Percentiles rank a stretch among this genome's conserved stretches.
Evolutionary conservation across 2,329 filamentous ascomycete genomes (phyloP).

Genomic region (Coniochaeta ligniaria): DNA sequence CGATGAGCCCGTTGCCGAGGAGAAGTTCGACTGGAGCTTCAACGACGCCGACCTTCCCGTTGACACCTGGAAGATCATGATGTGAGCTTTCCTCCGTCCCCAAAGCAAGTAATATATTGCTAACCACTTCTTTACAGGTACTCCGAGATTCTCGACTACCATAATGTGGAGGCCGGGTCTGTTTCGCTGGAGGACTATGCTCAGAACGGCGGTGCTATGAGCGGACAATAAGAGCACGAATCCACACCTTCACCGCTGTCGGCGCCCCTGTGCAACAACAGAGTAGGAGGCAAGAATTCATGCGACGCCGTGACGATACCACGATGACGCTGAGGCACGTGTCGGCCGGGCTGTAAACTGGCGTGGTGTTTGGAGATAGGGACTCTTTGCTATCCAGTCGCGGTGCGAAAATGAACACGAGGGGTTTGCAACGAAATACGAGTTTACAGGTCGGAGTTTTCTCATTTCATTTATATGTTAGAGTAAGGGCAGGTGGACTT

Average conservation of each 20-base stretch:
- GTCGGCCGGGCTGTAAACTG: not conserved
- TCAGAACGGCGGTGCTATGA: slow-evolving; percentile 9
- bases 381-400: not conserved
- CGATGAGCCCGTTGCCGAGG: slow-evolving; percentile 89
- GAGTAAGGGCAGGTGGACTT: not conserved
- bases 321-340: slow-evolving; percentile 1
- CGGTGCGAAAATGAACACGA: not conserved
- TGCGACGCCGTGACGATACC: slow-evolving; percentile 6
- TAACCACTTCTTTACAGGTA: slow-evolving; percentile 55
- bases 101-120: not conserved
- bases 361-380: not conserved
- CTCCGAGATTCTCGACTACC: slow-evolving; percentile 97
- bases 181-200: slow-evolving; percentile 28
- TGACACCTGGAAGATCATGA: slow-evolving; percentile 99
- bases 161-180: slow-evolving; percentile 68
- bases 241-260: not conserved
- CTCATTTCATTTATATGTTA: not conserved
- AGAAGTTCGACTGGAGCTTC: slow-evolving; percentile 99
- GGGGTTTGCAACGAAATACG: not conserved
- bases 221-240: slow-evolving; percentile 26
- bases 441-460: not conserved
- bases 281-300: not conserved
- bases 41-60: slow-evolving; percentile 96
- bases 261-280: not conserved
- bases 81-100: slow-evolving; percentile 52